Conservation (phyloP, 2,329 filamentous ascomycete species). For the Aspergillus sergii region DNA sequence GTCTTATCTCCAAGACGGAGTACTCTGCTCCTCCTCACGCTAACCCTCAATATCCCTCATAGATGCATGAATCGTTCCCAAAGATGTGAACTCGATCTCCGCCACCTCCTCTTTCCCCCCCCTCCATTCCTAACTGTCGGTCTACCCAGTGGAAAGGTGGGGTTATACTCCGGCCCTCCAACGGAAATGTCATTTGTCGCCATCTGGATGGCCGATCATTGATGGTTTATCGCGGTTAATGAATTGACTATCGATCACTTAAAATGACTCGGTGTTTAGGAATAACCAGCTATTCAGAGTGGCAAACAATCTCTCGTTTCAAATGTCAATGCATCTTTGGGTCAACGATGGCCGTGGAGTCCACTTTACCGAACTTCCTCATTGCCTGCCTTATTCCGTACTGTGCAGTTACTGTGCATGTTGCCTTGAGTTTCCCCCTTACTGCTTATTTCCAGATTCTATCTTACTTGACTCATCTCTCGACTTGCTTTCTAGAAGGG, state of each 20-base stretch:
- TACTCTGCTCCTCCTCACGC: slow-evolving; percentile 4
- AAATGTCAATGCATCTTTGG: not conserved
- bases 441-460: not conserved
- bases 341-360: not conserved
- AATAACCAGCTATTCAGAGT: not conserved
- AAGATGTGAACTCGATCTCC: slow-evolving; percentile 7
- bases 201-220: not conserved
- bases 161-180: slow-evolving; percentile 1
- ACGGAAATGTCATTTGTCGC: not conserved
- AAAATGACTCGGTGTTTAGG: not conserved
- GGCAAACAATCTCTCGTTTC: not conserved
- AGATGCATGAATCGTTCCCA: not conserved
- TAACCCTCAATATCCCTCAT: slow-evolving; percentile 1
- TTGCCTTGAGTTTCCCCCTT: not conserved
- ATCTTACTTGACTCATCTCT: not conserved
- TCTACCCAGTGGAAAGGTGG: not conserved
- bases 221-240: not conserved
- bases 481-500: not conserved
- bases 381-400: not conserved
- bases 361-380: not conserved
- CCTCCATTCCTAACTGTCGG: slow-evolving; percentile 2
- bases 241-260: not conserved
- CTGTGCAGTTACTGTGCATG: not conserved
- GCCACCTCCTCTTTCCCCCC: slow-evolving; percentile 1
- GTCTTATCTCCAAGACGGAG: slow-evolving; percentile 5